Conservation (phyloP, 2,329 filamentous ascomycete species). For the Leptosphaerulina australis region DNA sequence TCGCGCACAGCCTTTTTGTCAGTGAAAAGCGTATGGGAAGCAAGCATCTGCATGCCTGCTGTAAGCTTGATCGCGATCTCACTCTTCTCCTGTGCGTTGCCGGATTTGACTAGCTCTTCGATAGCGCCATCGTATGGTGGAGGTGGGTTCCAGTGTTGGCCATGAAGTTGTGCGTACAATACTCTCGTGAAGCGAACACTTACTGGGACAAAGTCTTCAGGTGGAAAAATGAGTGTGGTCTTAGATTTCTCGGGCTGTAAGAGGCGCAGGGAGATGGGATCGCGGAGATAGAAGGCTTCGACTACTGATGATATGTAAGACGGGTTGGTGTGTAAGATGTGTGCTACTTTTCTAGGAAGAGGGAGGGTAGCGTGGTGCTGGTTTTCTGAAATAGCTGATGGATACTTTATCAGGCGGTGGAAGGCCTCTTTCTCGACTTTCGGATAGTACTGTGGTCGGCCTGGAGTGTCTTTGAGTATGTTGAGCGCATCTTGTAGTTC, state of each 20-base stretch:
- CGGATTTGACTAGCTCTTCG: conserved; percentile 36
- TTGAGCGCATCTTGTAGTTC: conserved; percentile 68
- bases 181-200: conserved; percentile 86
- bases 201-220: conserved; percentile 77
- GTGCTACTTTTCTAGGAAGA: conserved; percentile 81
- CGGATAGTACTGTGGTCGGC: conserved; percentile 70
- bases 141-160: conserved; percentile 76
- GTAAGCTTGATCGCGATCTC: conserved; percentile 88
- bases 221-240: conserved; percentile 68
- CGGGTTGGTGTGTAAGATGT: conserved; percentile 76
- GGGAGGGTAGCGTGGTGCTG: conserved; percentile 76
- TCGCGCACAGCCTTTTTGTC: conserved; percentile 74
- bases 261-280: conserved; percentile 75
- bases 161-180: conserved; percentile 86
- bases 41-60: conserved; percentile 88
- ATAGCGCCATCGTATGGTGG: conserved; percentile 61
- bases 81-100: conserved; percentile 48
- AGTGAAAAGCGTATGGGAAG: conserved; percentile 69
- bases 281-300: conserved; percentile 91
- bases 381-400: conserved; percentile 72
- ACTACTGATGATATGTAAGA: conserved; percentile 80
- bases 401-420: conserved; percentile 84
- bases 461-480: conserved; percentile 63
- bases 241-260: conserved; percentile 61
- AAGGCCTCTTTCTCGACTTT: conserved; percentile 88